Conservation (phyloP, 257 asterid species). For the Fraxinus quadrangulata region DNA sequence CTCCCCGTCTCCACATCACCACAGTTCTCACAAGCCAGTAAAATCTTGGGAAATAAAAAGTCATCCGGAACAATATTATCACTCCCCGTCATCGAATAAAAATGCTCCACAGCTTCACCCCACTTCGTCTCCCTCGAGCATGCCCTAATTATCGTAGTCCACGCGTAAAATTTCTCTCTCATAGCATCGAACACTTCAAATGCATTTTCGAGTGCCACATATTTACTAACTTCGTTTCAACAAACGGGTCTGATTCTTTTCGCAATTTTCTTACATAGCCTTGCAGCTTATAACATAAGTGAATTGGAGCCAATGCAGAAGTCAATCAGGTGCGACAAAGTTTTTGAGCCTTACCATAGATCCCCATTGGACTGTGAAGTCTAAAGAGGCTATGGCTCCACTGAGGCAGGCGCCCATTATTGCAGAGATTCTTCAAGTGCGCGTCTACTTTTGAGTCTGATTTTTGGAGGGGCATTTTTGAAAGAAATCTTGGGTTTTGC, state of each 20-base stretch:
- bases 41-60: slow-evolving; percentile 62
- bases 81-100: slow-evolving; percentile 45
- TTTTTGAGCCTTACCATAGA: slow-evolving; percentile 49
- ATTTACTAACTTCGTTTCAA: slow-evolving; percentile 53
- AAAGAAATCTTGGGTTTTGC: slow-evolving; percentile 13
- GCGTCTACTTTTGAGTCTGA: slow-evolving; percentile 37
- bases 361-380: slow-evolving; percentile 32
- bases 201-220: slow-evolving; percentile 65
- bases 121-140: slow-evolving; percentile 66
- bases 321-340: slow-evolving; percentile 56
- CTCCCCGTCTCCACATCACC: slow-evolving; percentile 62
- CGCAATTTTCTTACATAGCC: slow-evolving; percentile 32
- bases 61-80: slow-evolving; percentile 58
- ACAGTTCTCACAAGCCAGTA: slow-evolving; percentile 66
- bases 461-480: slow-evolving; percentile 27
- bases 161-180: slow-evolving; percentile 58
- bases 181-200: slow-evolving; percentile 56
- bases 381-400: slow-evolving; percentile 59
- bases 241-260: slow-evolving; percentile 47
- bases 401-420: slow-evolving; percentile 43
- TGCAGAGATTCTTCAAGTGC: slow-evolving; percentile 60
- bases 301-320: slow-evolving; percentile 31
- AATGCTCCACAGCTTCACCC: slow-evolving; percentile 57
- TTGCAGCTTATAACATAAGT: slow-evolving; percentile 54
- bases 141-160: slow-evolving; percentile 84